Base-by-base conservation (phyloP, 164 flowering plant genomes). In the Magnolia officinalis region DNA sequence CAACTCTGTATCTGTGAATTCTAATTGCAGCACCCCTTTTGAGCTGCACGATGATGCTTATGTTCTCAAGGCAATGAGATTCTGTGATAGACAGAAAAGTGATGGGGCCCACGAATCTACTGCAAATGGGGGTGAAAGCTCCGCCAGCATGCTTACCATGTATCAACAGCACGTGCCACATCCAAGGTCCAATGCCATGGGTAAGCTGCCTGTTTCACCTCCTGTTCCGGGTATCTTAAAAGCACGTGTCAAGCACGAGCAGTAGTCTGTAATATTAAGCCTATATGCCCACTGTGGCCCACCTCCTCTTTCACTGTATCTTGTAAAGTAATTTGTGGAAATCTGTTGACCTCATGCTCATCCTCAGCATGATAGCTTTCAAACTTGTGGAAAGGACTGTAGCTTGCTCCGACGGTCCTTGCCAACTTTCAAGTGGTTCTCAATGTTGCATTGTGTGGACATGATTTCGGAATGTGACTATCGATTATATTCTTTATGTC, bases 21-120 rank as follows among this genome's bases (percentile, higher is more conserved):
- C 61, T 52, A 8, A 71, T 77, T 89, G 86, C 92, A 96, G 99
- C 85, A 92, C 99, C 19, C 99, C 99, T 1, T 96, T 96, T 87
- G 96, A 96, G 89, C 89, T 96, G 49, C 99, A 96, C 72, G 99
- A 96, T 75, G 99, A 96, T 81, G 93, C 94, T 72, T 93, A 90
- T 69, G 97, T 96, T 77, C 89, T 96, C 80, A 96, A 96, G 86
- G 92, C 98, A 21, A 94, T 96, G 99, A 86, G 89, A 64, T 83
- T 89, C 71, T 83, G 89, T 77, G 89, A 87, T 29, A 84, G 82
- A 75, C 70, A 78, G 14, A 67, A 78, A 16, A 67, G 37, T 14
- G 88, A 82, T 72, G 80, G 29, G 37, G 79, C 78, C 3, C 84
- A 77, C 2, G 82, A 83, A 75, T 59, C 82, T 59, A 73, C 80